phyloP scores from a whole-genome alignment of 768 basidiomycete genomes.

The Neoboletus subvelutipes region DNA sequence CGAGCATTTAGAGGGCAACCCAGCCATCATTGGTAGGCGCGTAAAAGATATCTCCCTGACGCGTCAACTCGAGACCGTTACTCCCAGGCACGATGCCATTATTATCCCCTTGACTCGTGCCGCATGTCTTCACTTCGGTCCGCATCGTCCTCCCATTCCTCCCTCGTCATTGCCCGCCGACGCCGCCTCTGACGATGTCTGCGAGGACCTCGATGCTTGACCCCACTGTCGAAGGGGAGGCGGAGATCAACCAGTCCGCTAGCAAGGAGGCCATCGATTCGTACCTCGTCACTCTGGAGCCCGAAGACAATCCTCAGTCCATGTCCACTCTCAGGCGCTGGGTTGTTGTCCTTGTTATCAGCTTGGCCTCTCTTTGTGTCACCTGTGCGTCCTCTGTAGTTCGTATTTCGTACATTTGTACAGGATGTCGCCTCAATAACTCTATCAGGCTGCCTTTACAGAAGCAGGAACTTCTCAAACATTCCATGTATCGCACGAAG shows the following conservation, averaged over 20 bases:
- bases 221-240: constrained; percentile 7
- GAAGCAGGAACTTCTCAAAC: constrained; percentile 54
- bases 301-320: constrained; percentile 42
- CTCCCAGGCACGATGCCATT: constrained; percentile 8
- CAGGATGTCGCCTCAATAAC: neutral
- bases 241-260: constrained; percentile 1
- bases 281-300: constrained; percentile 39
- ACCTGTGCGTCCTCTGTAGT: constrained; percentile 60
- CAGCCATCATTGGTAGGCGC: neutral
- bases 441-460: constrained; percentile 54
- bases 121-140: neutral
- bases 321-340: constrained; percentile 45
- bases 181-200: constrained; percentile 1
- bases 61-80: neutral
- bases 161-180: neutral
- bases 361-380: constrained; percentile 47
- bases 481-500: constrained; percentile 54
- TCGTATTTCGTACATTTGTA: constrained; percentile 20
- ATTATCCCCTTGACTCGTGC: neutral
- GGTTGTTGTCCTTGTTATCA: constrained; percentile 47
- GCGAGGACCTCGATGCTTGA: constrained; percentile 6
- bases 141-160: neutral
- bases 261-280: constrained; percentile 8
- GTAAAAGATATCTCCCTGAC: neutral
- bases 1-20: neutral